phyloP scores from a whole-genome alignment of 441 rosid species.

The Gossypium davidsonii region DNA sequence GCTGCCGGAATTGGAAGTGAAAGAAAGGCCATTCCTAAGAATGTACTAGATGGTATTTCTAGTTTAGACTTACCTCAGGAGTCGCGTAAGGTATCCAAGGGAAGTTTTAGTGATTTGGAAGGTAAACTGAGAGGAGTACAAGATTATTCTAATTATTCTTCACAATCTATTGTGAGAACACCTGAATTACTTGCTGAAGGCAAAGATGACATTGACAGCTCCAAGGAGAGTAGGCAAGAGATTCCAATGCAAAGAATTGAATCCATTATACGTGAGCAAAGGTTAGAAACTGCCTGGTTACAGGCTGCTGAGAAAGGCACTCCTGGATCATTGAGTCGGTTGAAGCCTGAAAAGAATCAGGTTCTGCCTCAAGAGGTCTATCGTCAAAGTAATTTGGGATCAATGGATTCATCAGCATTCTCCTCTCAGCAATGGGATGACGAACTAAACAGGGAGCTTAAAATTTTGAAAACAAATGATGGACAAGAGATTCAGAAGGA shows the following conservation, averaged over 20 bases:
- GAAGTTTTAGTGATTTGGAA: constrained; percentile 38
- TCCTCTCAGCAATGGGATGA: constrained; percentile 68
- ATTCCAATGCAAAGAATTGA: constrained; percentile 84
- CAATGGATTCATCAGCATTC: constrained; percentile 40
- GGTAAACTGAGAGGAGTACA: constrained; percentile 30
- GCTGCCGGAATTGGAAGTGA: constrained; percentile 29
- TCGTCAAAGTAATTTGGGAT: constrained; percentile 45
- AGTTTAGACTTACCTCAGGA: constrained; percentile 30
- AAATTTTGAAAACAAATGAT: constrained; percentile 52
- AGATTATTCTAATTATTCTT: constrained; percentile 27
- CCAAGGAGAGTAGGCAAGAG: constrained; percentile 42
- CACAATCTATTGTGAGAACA: constrained; percentile 28
- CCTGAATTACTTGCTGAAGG: constrained; percentile 32
- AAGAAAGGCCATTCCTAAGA: constrained; percentile 23
- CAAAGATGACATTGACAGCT: constrained; percentile 27
- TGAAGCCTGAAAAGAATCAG: constrained; percentile 90
- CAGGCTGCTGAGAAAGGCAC: constrained; percentile 84
- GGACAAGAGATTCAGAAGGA: constrained; percentile 48
- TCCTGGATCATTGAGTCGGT: constrained; percentile 44
- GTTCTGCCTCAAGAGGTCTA: constrained; percentile 75
- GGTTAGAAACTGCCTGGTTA: constrained; percentile 92
- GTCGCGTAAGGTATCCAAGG: constrained; percentile 32
- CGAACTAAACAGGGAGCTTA: constrained; percentile 59
- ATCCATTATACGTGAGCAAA: constrained; percentile 89
- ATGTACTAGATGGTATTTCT: constrained; percentile 26